phyloP scores from a whole-genome alignment of 495 filamentous ascomycete species.

The Neurospora sp. region DNA sequence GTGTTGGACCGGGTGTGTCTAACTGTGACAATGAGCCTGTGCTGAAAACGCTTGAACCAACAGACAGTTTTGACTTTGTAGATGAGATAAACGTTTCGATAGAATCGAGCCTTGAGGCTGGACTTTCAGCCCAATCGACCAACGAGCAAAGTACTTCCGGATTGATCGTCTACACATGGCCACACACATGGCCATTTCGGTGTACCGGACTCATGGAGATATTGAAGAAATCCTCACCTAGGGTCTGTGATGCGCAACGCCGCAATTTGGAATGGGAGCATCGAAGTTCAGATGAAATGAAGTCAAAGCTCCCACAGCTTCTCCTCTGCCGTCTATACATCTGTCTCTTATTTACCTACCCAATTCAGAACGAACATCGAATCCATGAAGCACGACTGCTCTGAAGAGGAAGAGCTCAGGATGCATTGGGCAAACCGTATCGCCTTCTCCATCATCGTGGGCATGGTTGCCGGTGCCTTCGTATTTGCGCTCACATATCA shows the following conservation, averaged over 20 bases:
- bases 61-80: neutral
- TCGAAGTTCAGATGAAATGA: neutral
- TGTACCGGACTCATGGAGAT: neutral
- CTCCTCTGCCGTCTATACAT: neutral
- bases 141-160: neutral
- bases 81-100: neutral
- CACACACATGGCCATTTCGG: neutral
- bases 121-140: neutral
- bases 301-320: neutral
- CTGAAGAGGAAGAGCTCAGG: neutral
- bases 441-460: constrained; percentile 7
- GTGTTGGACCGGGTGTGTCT: neutral
- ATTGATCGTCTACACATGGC: neutral
- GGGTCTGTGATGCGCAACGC: neutral
- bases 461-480: constrained; percentile 3
- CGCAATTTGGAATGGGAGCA: neutral
- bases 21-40: neutral
- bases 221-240: neutral
- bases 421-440: constrained; percentile 1
- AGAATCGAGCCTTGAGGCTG: neutral
- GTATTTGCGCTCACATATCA: constrained; percentile 7
- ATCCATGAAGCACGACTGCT: neutral
- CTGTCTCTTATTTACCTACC: neutral
- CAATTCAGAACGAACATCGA: neutral
- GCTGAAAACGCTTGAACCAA: neutral